phyloP scores from a whole-genome alignment of 306 rosid genomes.

The Fragaria ananassa region DNA sequence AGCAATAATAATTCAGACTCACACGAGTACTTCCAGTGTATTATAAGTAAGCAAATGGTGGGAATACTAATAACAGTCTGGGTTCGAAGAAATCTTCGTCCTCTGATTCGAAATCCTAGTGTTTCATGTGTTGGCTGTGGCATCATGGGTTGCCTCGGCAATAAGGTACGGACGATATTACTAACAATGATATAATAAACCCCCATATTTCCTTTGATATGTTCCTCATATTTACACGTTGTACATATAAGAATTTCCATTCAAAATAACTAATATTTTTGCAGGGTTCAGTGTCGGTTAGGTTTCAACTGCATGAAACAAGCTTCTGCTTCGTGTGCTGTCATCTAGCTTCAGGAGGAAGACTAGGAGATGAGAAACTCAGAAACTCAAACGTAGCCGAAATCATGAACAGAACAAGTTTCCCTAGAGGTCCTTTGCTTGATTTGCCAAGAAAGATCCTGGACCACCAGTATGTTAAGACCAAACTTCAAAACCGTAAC shows the following conservation, averaged over 20 bases:
- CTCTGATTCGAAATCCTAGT: conserved; percentile 56
- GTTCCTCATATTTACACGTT: too few species aligned
- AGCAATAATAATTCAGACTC: neutral
- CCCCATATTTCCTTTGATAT: too few species aligned
- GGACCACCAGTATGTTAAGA: conserved; percentile 64
- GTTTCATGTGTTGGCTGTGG: conserved; percentile 91
- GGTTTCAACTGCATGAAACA: conserved; percentile 68
- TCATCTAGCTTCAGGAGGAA: conserved; percentile 85
- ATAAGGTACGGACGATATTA: conserved; percentile 50
- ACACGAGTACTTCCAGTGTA: conserved; percentile 50
- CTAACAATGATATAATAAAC: neutral
- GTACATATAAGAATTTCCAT: too few species aligned
- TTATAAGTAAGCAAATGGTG: conserved; percentile 90
- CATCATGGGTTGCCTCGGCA: conserved; percentile 81
- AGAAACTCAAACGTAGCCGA: conserved; percentile 76
- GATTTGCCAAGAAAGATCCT: conserved; percentile 71
- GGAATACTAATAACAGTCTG: conserved; percentile 82
- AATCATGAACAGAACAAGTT: conserved; percentile 62
- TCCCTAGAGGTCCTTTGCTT: conserved; percentile 60
- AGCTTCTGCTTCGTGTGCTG: conserved; percentile 87
- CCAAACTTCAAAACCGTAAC: conserved; percentile 31
- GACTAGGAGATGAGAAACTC: conserved; percentile 62
- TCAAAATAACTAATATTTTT: neutral
- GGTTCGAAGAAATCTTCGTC: conserved; percentile 59
- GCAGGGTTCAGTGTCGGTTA: conserved; percentile 89